phyloP scores from a whole-genome alignment of 2,329 filamentous ascomycete species.

The Juglanconis juglandina region DNA sequence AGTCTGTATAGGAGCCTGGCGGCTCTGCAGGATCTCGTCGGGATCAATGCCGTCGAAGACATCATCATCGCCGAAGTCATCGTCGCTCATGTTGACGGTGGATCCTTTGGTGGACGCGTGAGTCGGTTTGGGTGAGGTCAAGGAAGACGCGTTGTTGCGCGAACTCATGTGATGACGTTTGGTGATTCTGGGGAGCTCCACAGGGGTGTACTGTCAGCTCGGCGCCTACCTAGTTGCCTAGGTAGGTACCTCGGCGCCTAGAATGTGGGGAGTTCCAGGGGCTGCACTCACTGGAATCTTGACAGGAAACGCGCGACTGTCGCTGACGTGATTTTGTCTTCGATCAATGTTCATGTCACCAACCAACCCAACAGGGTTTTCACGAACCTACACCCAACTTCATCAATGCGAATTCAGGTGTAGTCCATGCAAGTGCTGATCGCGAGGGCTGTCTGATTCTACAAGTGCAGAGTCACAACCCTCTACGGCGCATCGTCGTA shows the following conservation, averaged over 20 bases:
- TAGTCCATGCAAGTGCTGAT: not conserved
- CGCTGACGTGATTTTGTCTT: no score
- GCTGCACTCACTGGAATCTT: no score
- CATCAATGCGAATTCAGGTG: no score
- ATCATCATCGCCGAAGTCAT: slow-evolving; percentile 32
- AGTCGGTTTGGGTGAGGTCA: not conserved
- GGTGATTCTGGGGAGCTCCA: not conserved
- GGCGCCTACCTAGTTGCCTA: not conserved
- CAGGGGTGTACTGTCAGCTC: no score
- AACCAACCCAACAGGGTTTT: no score
- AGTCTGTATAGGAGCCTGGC: slow-evolving; percentile 9
- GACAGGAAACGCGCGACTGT: no score
- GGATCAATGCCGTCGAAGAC: slow-evolving; percentile 27
- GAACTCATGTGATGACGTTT: not conserved
- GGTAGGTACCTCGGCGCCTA: not conserved
- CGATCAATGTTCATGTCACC: no score
- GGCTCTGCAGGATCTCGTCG: slow-evolving; percentile 8
- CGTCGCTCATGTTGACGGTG: slow-evolving; percentile 15
- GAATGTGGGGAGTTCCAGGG: no score
- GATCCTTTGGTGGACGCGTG: not conserved
- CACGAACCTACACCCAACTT: no score
- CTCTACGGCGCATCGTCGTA: no score
- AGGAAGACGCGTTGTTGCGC: not conserved
- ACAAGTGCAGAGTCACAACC: no score
- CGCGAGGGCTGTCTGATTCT: not conserved